Evolutionary conservation across 129 eudicot genomes (phyloP).

Genomic region (Sambucus nigra): DNA sequence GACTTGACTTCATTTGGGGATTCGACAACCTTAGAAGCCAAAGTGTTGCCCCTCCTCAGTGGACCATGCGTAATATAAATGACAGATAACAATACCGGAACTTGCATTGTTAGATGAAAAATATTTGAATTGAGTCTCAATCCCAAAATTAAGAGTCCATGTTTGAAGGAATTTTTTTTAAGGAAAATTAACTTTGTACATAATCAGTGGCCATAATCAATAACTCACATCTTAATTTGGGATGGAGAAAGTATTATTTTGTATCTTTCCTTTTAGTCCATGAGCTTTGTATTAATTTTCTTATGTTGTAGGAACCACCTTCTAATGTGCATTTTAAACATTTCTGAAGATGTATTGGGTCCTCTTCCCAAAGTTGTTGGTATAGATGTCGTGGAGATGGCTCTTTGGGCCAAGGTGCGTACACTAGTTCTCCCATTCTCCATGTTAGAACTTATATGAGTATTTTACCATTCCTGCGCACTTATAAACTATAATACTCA

Average conservation of each 20-base stretch:
- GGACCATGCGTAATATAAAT: slow-evolving; percentile 98
- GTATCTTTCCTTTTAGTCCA: slow-evolving; percentile 1
- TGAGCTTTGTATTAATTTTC: slow-evolving; percentile 6
- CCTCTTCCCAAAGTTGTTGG: slow-evolving; percentile 95
- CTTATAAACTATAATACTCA: background rate
- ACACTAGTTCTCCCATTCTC: background rate
- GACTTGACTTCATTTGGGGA: slow-evolving; percentile 44
- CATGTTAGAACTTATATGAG: background rate
- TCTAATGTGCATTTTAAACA: slow-evolving; percentile 56
- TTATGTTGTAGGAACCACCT: slow-evolving; percentile 67
- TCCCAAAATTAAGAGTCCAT: too few relatives aligned
- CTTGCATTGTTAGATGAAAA: background rate
- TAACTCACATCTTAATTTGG: background rate
- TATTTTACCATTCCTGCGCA: background rate
- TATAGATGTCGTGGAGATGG: slow-evolving; percentile 99
- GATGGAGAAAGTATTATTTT: background rate
- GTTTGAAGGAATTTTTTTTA: too few relatives aligned
- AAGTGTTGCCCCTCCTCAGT: slow-evolving; percentile 92
- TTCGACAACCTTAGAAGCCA: slow-evolving; percentile 95
- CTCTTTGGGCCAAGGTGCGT: slow-evolving; percentile 97
- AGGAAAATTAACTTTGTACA: too few relatives aligned
- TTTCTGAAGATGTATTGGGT: slow-evolving; percentile 75
- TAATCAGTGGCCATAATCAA: too few relatives aligned
- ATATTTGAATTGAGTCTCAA: background rate
- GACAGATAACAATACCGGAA: slow-evolving; percentile 48